Conservation (phyloP, 768 basidiomycete genomes). For the Tulasnella sp. region DNA sequence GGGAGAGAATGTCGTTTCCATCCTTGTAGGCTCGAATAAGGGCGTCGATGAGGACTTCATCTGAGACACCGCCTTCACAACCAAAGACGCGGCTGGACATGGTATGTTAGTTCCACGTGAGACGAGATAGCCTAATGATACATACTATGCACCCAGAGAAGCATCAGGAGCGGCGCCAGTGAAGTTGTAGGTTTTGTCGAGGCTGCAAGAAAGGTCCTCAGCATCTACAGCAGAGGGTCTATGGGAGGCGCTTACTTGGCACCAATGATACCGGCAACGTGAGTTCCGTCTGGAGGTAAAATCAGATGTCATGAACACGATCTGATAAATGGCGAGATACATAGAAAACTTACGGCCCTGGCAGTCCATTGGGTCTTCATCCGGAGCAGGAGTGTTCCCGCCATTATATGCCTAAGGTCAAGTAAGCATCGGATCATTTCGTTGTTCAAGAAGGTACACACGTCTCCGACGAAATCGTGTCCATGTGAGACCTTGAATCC, state of each 20-base stretch:
- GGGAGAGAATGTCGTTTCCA: slow-evolving; percentile 23
- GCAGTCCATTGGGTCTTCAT: slow-evolving; percentile 29
- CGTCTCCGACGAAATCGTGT: slow-evolving; percentile 30
- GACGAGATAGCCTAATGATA: slow-evolving; percentile 58
- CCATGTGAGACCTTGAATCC: slow-evolving; percentile 28
- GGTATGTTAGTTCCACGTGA: slow-evolving; percentile 45
- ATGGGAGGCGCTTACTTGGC: slow-evolving; percentile 23
- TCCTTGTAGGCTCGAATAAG: slow-evolving; percentile 29
- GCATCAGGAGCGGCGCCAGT: slow-evolving; percentile 67
- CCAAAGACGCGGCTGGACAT: slow-evolving; percentile 32
- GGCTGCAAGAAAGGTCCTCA: slow-evolving; percentile 54
- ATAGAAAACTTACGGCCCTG: slow-evolving; percentile 31
- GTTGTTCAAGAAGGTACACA: slow-evolving; percentile 34
- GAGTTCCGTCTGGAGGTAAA: slow-evolving; percentile 43
- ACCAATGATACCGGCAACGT: slow-evolving; percentile 48
- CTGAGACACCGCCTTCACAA: slow-evolving; percentile 21
- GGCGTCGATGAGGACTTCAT: slow-evolving; percentile 27
- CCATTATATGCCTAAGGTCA: slow-evolving; percentile 21
- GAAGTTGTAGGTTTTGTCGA: slow-evolving; percentile 60
- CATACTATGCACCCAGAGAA: slow-evolving; percentile 49
- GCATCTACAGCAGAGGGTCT: slow-evolving; percentile 44
- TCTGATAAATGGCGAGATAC: slow-evolving; percentile 24
- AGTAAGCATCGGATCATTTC: slow-evolving; percentile 23
- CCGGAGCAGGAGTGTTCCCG: slow-evolving; percentile 21
- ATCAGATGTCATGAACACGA: slow-evolving; percentile 34